phyloP scores from a whole-genome alignment of 2,329 filamentous ascomycete species.

The Lecanicillium sp. region DNA sequence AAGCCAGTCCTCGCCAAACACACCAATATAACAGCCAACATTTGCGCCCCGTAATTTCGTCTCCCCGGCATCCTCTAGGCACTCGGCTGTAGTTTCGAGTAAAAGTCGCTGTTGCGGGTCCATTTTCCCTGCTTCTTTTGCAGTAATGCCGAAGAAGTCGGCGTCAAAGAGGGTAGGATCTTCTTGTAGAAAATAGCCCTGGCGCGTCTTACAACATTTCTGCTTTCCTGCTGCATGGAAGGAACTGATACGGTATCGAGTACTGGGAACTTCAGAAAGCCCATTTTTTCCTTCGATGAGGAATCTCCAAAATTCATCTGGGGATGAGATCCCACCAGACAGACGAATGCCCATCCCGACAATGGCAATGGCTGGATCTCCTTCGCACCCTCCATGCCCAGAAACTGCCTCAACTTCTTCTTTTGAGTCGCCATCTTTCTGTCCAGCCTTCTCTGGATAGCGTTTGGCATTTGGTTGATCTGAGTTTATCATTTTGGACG shows the following conservation, averaged over 20 bases:
- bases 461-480: too few relatives aligned
- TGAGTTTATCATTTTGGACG: too few relatives aligned
- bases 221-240: background rate
- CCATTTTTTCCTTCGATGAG: background rate
- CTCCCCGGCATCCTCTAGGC: slow-evolving; percentile 18
- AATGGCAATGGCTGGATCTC: background rate
- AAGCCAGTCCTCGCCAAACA: slow-evolving; percentile 21
- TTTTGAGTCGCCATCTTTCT: background rate
- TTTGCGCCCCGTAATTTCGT: slow-evolving; percentile 17
- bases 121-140: slow-evolving; percentile 11
- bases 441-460: too few relatives aligned
- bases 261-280: background rate
- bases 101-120: slow-evolving; percentile 22
- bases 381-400: background rate
- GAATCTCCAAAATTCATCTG: background rate
- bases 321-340: background rate
- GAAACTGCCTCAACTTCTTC: too few relatives aligned
- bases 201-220: background rate
- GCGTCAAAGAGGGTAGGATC: background rate
- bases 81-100: slow-evolving; percentile 20
- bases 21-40: slow-evolving; percentile 21
- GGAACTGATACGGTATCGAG: background rate
- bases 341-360: background rate
- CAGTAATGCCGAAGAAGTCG: background rate
- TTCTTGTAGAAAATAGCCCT: background rate